These are phyloP conservation scores for Aegilops umbellulata DNA, from an alignment of 176 grass and related monocot species.

Conservation along the genomic window DNA sequence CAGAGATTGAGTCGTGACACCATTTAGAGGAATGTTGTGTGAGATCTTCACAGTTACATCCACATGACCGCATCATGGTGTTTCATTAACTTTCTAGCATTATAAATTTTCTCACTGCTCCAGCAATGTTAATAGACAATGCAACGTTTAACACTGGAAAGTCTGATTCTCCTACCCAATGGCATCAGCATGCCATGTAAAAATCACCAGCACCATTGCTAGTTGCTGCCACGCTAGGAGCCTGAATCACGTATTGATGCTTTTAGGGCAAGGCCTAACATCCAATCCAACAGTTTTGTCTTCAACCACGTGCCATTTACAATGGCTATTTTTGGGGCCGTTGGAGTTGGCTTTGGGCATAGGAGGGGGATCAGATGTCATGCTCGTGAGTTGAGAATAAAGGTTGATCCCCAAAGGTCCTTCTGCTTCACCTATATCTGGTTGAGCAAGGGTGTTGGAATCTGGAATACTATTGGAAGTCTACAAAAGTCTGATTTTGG, in stretches of 20 bases:
- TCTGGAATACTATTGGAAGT: constrained; percentile 12
- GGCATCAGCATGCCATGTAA: not conserved
- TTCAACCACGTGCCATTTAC: constrained; percentile 2
- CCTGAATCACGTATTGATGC: not conserved
- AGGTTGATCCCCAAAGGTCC: not conserved
- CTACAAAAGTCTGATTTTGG: not conserved
- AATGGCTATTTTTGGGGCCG: not conserved
- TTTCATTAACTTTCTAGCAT: not conserved
- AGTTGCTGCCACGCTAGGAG: not conserved
- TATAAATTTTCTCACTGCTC: not conserved
- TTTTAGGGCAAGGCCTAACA: constrained; percentile 6
- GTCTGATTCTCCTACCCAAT: not conserved
- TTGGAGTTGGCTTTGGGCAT: not conserved
- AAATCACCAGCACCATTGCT: not conserved
- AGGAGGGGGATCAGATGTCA: not conserved
- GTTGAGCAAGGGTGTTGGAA: not conserved
- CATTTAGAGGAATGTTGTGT: not conserved
- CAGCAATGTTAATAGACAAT: not conserved
- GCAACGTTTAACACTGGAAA: not conserved
- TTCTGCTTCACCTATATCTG: not conserved
- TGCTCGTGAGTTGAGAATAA: not conserved
- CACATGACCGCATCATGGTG: not conserved
- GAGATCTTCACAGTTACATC: not conserved
- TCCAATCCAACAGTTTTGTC: not conserved
- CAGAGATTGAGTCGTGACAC: not conserved